These are phyloP conservation scores for Graphilbum ipis-grandicollis DNA, from an alignment of 2,329 filamentous ascomycete species.

Conservation along the genomic window DNA sequence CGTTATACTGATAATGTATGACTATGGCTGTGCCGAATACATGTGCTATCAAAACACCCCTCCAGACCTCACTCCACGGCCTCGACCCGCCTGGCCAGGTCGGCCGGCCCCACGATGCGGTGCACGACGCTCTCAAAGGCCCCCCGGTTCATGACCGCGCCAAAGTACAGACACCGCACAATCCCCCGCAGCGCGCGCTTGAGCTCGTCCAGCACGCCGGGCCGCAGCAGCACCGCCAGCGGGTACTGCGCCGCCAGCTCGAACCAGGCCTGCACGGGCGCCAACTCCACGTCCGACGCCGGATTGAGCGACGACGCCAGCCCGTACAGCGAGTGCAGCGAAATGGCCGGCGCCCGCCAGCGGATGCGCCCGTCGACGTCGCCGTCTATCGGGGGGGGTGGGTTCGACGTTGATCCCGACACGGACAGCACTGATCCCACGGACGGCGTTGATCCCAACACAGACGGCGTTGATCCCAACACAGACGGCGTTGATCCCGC, in stretches of 20 bases:
- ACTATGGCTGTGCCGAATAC: too few relatives aligned
- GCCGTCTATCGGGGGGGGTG: neutral
- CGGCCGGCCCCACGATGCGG: conserved; percentile 19
- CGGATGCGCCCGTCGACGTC: neutral
- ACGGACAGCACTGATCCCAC: too few relatives aligned
- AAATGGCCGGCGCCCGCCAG: conserved; percentile 23
- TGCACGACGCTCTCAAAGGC: conserved; percentile 28
- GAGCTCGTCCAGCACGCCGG: conserved; percentile 18
- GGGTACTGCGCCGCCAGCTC: conserved; percentile 27
- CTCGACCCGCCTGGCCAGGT: neutral
- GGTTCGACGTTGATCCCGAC: too few relatives aligned
- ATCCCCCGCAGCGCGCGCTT: conserved; percentile 23
- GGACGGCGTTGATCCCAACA: too few relatives aligned
- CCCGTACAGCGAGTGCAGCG: conserved; percentile 24
- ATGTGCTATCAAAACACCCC: neutral
- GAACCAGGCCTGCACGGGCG: conserved; percentile 38
- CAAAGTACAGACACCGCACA: conserved; percentile 28
- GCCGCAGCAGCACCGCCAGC: conserved; percentile 18
- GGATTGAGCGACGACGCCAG: conserved; percentile 27
- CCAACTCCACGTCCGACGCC: conserved; percentile 21
- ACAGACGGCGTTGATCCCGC: too few relatives aligned
- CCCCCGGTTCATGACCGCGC: conserved; percentile 26
- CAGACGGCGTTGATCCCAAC: too few relatives aligned
- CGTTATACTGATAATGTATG: too few relatives aligned
- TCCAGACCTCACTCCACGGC: neutral